Evolutionary conservation across 2,329 filamentous ascomycete genomes (phyloP).

Genomic region (Penicillium polonicum): DNA sequence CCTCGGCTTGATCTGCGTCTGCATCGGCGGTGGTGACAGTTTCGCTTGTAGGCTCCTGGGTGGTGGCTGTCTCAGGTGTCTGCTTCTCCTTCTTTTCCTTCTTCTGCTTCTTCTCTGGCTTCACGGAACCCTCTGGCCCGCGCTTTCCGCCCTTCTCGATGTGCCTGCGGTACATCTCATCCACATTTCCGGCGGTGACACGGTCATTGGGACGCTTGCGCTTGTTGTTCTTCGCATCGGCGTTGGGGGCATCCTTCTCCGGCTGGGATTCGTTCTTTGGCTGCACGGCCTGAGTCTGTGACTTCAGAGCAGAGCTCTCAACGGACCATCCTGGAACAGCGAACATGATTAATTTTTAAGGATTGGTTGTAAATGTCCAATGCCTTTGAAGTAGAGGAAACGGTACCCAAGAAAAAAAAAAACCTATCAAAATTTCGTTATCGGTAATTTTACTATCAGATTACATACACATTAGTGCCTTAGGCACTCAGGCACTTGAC

Average conservation of each 20-base stretch:
- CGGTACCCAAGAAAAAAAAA: not conserved
- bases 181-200: constrained; percentile 69
- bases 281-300: constrained; percentile 63
- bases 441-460: constrained; percentile 12
- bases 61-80: constrained; percentile 18
- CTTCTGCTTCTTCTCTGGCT: constrained; percentile 30
- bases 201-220: constrained; percentile 48
- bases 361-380: not conserved
- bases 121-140: constrained; percentile 23
- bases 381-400: not conserved
- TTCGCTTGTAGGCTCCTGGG: constrained; percentile 21
- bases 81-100: constrained; percentile 33
- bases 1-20: constrained; percentile 28
- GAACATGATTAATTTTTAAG: constrained; percentile 63
- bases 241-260: constrained; percentile 25
- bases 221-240: constrained; percentile 49
- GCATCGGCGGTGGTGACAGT: constrained; percentile 3
- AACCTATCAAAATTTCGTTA: constrained; percentile 11
- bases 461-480: not conserved
- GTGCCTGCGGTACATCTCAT: constrained; percentile 73
- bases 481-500: not conserved
- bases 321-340: constrained; percentile 91
- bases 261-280: constrained; percentile 58
- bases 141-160: constrained; percentile 59
- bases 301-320: constrained; percentile 67